These are phyloP conservation scores for Fraxinus nigra DNA, from an alignment of 305 asterid genomes.

Conservation along the genomic window DNA sequence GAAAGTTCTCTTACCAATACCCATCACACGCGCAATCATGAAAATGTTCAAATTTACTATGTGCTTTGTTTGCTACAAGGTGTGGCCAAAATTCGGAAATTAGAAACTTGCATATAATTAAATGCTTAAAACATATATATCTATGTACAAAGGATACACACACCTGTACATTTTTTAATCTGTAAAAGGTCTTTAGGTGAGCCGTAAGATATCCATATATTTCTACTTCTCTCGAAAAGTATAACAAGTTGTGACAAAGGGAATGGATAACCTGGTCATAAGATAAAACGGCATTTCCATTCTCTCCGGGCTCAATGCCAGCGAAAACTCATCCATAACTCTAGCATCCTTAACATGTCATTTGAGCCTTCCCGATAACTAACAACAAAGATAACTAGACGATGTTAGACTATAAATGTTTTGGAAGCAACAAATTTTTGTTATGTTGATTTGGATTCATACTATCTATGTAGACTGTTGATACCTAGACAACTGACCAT, in stretches of 20 bases:
- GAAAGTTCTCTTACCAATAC: not conserved
- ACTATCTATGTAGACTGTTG: not conserved
- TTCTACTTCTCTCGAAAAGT: constrained; percentile 1
- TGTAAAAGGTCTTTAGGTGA: not conserved
- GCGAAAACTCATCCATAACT: not conserved
- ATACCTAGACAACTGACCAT: not conserved
- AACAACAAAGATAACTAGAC: not conserved
- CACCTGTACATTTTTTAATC: not conserved
- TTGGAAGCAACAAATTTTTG: not conserved
- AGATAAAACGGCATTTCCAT: not conserved
- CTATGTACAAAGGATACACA: not conserved
- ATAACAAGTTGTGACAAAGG: not conserved
- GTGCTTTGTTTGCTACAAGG: not conserved
- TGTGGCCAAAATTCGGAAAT: not conserved
- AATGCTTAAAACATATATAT: not conserved
- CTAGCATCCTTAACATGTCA: not conserved
- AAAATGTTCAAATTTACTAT: not conserved
- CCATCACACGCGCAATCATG: not conserved
- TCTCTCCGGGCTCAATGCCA: not conserved
- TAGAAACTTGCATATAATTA: not conserved
- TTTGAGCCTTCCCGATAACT: constrained; percentile 2
- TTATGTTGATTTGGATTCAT: not conserved
- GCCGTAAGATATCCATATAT: not conserved
- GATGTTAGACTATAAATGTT: not conserved
- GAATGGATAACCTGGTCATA: not conserved